phyloP scores from a whole-genome alignment of 441 rosid genomes.

The Croton laevigatus region DNA sequence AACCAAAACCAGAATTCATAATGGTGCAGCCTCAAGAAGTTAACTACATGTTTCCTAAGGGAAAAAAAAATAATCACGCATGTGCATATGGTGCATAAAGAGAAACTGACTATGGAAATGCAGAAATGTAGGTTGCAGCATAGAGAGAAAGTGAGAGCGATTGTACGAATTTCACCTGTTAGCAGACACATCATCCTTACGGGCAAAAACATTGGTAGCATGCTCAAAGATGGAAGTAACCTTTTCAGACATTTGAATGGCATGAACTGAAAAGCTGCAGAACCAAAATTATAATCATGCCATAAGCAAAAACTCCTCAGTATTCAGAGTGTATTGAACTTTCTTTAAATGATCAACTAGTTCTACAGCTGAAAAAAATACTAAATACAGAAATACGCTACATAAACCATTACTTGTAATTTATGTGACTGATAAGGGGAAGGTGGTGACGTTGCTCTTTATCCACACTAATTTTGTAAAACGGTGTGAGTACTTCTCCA shows the following conservation, averaged over 20 bases:
- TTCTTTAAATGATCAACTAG: slow-evolving; percentile 14
- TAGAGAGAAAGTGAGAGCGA: not conserved
- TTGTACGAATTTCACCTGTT: slow-evolving; percentile 47
- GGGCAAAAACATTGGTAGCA: slow-evolving; percentile 76
- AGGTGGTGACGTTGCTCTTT: slow-evolving; percentile 70
- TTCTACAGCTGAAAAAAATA: not conserved
- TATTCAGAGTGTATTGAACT: not conserved
- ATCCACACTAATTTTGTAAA: slow-evolving; percentile 62
- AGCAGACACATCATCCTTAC: slow-evolving; percentile 64
- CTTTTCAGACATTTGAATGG: slow-evolving; percentile 89
- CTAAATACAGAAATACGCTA: slow-evolving; percentile 5
- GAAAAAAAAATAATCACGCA: not conserved
- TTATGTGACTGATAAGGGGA: slow-evolving; percentile 73
- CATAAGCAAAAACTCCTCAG: slow-evolving; percentile 8
- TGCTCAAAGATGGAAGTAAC: slow-evolving; percentile 83
- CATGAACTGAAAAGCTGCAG: slow-evolving; percentile 90
- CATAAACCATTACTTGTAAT: slow-evolving; percentile 66
- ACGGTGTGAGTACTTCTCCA: slow-evolving; percentile 75
- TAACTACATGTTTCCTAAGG: slow-evolving; percentile 3
- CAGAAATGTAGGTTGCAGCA: slow-evolving; percentile 8
- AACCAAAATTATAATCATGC: slow-evolving; percentile 17
- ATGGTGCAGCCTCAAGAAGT: not conserved
- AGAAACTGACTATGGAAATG: not conserved
- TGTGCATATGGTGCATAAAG: not conserved
- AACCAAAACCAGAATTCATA: slow-evolving; percentile 5